Evolutionary conservation across 768 basidiomycete species (phyloP).

Genomic region (Xerocomellus intermedius): DNA sequence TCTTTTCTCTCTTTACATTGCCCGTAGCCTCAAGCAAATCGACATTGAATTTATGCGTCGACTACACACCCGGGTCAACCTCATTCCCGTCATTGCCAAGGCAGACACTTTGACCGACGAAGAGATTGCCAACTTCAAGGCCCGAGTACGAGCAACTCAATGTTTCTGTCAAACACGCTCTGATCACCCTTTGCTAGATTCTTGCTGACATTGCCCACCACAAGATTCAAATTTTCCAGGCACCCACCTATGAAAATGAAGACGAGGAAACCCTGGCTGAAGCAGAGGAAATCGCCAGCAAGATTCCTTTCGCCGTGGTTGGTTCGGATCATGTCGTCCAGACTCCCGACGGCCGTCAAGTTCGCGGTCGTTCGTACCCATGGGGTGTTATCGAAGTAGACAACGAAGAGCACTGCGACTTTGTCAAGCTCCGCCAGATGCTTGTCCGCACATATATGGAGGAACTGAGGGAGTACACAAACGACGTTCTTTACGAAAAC

Average conservation of each 20-base stretch:
- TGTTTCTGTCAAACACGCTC: background rate
- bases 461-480: constrained; percentile 95
- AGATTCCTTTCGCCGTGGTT: constrained; percentile 98
- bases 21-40: constrained; percentile 84
- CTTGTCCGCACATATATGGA: constrained; percentile 99
- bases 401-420: constrained; percentile 99
- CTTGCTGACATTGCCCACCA: constrained; percentile 92
- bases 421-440: constrained; percentile 99
- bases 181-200: constrained; percentile 50
- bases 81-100: constrained; percentile 98
- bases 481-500: constrained; percentile 94
- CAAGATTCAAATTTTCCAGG: constrained; percentile 97
- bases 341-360: constrained; percentile 85
- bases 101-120: constrained; percentile 97
- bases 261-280: constrained; percentile 98
- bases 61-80: constrained; percentile 95
- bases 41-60: constrained; percentile 99
- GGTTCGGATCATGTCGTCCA: constrained; percentile 84
- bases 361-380: constrained; percentile 93
- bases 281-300: constrained; percentile 96
- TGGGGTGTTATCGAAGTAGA: constrained; percentile 99
- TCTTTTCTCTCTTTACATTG: background rate
- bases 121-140: constrained; percentile 91
- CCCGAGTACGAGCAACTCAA: constrained; percentile 54
- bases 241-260: constrained; percentile 96